These are phyloP conservation scores for Penicillium psychrosexuale DNA, from an alignment of 2,329 filamentous ascomycete genomes.

Conservation along the genomic window DNA sequence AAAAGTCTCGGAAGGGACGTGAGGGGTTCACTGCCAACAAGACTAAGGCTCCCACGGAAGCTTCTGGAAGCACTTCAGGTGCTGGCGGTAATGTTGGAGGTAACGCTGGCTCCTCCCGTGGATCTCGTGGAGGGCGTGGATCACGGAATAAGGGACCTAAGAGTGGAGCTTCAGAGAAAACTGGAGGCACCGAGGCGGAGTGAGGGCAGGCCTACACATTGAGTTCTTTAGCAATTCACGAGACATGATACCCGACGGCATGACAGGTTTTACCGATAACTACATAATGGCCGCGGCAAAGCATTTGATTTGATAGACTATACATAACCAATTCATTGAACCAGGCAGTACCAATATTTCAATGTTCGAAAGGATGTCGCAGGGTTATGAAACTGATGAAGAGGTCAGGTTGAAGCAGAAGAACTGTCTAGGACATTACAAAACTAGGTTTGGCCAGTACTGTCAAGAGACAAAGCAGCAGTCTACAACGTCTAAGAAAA, in stretches of 20 bases:
- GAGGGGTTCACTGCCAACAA: conserved; percentile 18
- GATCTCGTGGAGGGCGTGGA: conserved; percentile 24
- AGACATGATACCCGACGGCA: conserved; percentile 7
- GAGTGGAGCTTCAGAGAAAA: conserved; percentile 6
- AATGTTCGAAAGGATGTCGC: not conserved
- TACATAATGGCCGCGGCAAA: not conserved
- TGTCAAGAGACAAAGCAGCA: too few relatives aligned
- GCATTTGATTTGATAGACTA: not conserved
- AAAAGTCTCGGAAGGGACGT: conserved; percentile 33
- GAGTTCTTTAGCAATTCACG: conserved; percentile 2
- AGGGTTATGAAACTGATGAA: too few relatives aligned
- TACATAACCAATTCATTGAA: not conserved
- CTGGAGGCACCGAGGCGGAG: conserved; percentile 2
- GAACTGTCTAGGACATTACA: too few relatives aligned
- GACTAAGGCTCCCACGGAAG: conserved; percentile 6
- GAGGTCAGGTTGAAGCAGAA: not conserved
- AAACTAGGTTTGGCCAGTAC: too few relatives aligned
- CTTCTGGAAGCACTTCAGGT: not conserved
- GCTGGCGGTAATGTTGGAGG: not conserved
- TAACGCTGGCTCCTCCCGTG: conserved; percentile 17
- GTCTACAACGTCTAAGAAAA: not conserved
- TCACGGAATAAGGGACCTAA: conserved; percentile 24
- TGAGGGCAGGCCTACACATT: not conserved
- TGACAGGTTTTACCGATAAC: not conserved
- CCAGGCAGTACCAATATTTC: too few relatives aligned